phyloP scores from a whole-genome alignment of 192 early-diverging fungal genomes.

The Podila horticola region DNA sequence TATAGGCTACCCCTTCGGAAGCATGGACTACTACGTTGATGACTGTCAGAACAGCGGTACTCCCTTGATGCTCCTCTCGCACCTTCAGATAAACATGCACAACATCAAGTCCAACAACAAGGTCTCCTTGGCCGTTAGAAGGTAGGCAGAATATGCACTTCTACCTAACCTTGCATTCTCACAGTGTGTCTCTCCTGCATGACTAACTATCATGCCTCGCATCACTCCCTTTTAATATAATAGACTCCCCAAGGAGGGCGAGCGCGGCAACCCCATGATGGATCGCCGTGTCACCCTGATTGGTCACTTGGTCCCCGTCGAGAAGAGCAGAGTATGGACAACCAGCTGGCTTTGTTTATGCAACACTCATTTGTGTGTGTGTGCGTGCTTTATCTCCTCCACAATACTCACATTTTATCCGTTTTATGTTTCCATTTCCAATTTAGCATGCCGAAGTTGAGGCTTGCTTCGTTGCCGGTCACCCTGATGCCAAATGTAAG shows the following conservation, averaged over 20 bases:
- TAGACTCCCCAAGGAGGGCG: conserved; percentile 24
- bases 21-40: conserved; percentile 62
- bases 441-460: conserved; percentile 33
- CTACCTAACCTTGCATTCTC: background rate
- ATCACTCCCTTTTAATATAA: background rate
- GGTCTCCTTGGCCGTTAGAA: conserved; percentile 55
- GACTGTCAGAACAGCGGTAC: conserved; percentile 54
- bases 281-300: conserved; percentile 59
- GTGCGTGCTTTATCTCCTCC: background rate
- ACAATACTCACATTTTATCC: too few relatives aligned
- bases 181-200: background rate
- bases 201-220: background rate
- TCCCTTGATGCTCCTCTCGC: conserved; percentile 55
- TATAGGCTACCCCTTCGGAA: conserved; percentile 59
- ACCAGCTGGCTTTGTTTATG: background rate
- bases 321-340: conserved; percentile 14
- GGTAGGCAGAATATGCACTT: conserved; percentile 20
- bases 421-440: too few relatives aligned
- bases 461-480: conserved; percentile 51
- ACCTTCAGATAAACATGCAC: conserved; percentile 54
- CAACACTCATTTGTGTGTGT: background rate
- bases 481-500: conserved; percentile 51
- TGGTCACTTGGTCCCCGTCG: conserved; percentile 44
- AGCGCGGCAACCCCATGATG: conserved; percentile 42
- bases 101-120: conserved; percentile 33